phyloP scores from a whole-genome alignment of 176 grass and related monocot species.

The Musa itinerans region DNA sequence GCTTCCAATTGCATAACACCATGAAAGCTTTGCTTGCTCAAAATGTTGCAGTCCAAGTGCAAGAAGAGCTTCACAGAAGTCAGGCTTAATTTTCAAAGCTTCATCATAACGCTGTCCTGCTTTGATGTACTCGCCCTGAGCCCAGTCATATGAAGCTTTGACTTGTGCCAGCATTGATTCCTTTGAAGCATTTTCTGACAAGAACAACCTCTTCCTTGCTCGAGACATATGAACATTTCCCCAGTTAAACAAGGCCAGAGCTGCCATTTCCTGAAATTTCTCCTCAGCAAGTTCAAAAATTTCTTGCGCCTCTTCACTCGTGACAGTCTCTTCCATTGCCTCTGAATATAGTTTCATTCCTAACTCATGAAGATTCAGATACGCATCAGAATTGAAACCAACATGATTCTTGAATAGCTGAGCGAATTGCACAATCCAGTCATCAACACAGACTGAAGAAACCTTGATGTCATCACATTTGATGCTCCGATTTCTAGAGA shows the following conservation, averaged over 20 bases:
- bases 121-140: constrained; percentile 48
- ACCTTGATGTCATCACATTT: constrained; percentile 23
- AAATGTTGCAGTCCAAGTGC: constrained; percentile 74
- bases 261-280: constrained; percentile 89
- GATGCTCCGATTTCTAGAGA: constrained; percentile 28
- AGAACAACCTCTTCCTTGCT: constrained; percentile 50
- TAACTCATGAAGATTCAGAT: constrained; percentile 59
- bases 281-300: constrained; percentile 62
- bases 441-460: constrained; percentile 25
- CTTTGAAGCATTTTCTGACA: constrained; percentile 46
- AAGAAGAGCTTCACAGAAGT: constrained; percentile 73
- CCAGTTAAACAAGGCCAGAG: constrained; percentile 74
- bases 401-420: constrained; percentile 73
- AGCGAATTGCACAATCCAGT: constrained; percentile 81
- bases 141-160: constrained; percentile 59
- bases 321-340: constrained; percentile 77
- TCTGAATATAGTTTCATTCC: constrained; percentile 67
- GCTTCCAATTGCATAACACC: constrained; percentile 56
- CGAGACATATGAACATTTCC: constrained; percentile 77
- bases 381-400: constrained; percentile 67
- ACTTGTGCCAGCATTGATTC: constrained; percentile 38
- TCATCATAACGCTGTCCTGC: constrained; percentile 71
- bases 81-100: constrained; percentile 55
- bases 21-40: constrained; percentile 85
- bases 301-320: constrained; percentile 81